These are phyloP conservation scores for Lasiosphaeria ovina DNA, from an alignment of 495 filamentous ascomycete species.

Conservation along the genomic window DNA sequence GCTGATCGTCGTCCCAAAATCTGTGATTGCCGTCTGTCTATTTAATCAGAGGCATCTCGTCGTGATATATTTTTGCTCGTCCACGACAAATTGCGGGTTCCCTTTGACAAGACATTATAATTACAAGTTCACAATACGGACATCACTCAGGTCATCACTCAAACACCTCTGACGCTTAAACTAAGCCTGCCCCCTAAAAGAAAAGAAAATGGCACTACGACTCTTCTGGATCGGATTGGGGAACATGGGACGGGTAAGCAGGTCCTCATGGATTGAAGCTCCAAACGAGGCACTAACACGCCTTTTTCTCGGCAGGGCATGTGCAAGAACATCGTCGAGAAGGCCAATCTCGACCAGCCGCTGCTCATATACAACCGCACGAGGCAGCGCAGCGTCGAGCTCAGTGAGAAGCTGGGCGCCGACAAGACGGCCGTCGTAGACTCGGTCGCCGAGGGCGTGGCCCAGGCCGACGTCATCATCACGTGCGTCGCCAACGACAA, in stretches of 20 bases:
- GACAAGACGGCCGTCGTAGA: slow-evolving; percentile 60
- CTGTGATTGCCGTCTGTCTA: too few species aligned
- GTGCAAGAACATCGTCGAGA: slow-evolving; percentile 76
- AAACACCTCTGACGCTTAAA: not conserved
- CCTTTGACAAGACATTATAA: too few species aligned
- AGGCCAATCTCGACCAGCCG: slow-evolving; percentile 66
- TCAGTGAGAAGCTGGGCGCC: slow-evolving; percentile 52
- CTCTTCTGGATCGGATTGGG: slow-evolving; percentile 84
- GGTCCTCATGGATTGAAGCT: not conserved
- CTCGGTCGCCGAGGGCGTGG: slow-evolving; percentile 63
- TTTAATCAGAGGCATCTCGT: too few species aligned
- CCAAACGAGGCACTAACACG: not conserved
- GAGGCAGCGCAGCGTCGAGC: slow-evolving; percentile 52
- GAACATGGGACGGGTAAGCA: slow-evolving; percentile 82
- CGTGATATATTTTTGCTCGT: too few species aligned
- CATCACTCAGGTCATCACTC: not conserved
- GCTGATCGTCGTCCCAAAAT: too few species aligned
- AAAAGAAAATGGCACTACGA: slow-evolving; percentile 55
- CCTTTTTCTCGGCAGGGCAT: slow-evolving; percentile 60
- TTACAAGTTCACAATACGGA: not conserved
- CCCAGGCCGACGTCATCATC: slow-evolving; percentile 75
- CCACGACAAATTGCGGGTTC: too few species aligned
- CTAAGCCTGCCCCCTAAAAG: not conserved
- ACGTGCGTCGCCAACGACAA: slow-evolving; percentile 78
- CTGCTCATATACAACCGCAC: slow-evolving; percentile 82